Conservation (phyloP, 2,329 filamentous ascomycete species). For the Bipolaris victoriae region DNA sequence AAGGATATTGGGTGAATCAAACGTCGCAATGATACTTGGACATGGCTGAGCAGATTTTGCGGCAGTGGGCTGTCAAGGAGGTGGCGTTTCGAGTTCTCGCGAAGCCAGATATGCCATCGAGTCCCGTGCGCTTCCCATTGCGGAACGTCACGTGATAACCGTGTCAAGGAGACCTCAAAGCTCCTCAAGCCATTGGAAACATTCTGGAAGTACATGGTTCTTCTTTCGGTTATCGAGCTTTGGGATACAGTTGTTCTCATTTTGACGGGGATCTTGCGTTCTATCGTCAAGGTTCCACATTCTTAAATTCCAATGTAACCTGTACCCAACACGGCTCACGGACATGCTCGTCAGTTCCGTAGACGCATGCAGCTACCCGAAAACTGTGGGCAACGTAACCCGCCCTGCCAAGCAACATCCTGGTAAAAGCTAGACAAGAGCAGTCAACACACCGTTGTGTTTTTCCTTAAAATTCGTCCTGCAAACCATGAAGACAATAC, state of each 20-base stretch:
- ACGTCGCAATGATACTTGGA: background rate
- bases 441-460: background rate
- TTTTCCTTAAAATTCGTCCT: too few relatives aligned
- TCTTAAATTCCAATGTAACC: background rate
- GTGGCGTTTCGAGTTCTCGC: background rate
- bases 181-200: background rate
- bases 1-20: background rate
- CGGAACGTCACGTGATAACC: background rate
- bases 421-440: background rate
- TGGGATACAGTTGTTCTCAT: background rate
- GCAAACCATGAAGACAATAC: too few relatives aligned
- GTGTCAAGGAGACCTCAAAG: background rate
- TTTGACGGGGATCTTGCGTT: background rate
- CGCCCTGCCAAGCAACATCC: too few relatives aligned
- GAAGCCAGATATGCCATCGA: background rate
- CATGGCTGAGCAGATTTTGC: background rate
- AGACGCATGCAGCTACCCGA: background rate
- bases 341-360: background rate
- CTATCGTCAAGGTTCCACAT: background rate
- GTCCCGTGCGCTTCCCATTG: background rate
- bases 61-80: background rate
- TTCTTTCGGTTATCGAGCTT: background rate
- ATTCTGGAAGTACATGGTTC: background rate
- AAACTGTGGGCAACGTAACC: background rate
- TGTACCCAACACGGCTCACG: background rate